phyloP scores from a whole-genome alignment of 371 early-diverging fungal genomes.

The Syncephalastrum sp. region DNA sequence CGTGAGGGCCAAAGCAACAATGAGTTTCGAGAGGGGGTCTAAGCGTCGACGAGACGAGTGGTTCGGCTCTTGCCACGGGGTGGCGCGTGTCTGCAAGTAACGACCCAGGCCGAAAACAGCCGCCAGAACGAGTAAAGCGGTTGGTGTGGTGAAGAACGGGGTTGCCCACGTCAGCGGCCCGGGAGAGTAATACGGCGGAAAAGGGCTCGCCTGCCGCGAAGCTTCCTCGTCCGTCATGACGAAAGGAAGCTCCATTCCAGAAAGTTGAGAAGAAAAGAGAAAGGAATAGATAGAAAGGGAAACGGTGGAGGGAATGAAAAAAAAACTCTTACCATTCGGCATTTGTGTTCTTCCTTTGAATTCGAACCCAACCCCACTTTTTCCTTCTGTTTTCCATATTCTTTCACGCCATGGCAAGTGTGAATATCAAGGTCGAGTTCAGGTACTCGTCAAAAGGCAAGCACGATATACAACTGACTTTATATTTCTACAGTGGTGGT shows the following conservation, averaged over 20 bases:
- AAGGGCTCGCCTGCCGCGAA: constrained; percentile 11
- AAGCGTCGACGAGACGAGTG: constrained; percentile 11
- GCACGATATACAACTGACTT: not conserved
- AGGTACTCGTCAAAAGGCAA: constrained; percentile 3
- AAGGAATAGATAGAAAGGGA: constrained; percentile 8
- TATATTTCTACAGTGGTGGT: constrained; percentile 67
- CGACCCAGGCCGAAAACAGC: constrained; percentile 27
- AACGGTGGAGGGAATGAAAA: constrained; percentile 2
- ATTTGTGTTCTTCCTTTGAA: no score
- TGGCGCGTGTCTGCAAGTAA: constrained; percentile 19
- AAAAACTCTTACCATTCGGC: not conserved
- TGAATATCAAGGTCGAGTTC: constrained; percentile 10
- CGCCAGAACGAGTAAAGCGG: constrained; percentile 22
- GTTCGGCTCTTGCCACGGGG: constrained; percentile 11
- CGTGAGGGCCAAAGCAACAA: constrained; percentile 20
- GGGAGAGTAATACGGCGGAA: constrained; percentile 29
- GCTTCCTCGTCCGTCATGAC: constrained; percentile 3
- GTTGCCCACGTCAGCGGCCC: constrained; percentile 29
- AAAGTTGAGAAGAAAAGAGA: constrained; percentile 1
- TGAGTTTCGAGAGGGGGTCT: constrained; percentile 28
- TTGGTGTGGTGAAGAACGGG: constrained; percentile 28
- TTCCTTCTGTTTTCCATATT: not conserved
- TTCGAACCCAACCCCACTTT: no score
- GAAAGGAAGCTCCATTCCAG: constrained; percentile 5
- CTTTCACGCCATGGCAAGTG: constrained; percentile 9